Base-by-base conservation (phyloP, 257 asterid genomes). In the Solanum pinnatisectum region DNA sequence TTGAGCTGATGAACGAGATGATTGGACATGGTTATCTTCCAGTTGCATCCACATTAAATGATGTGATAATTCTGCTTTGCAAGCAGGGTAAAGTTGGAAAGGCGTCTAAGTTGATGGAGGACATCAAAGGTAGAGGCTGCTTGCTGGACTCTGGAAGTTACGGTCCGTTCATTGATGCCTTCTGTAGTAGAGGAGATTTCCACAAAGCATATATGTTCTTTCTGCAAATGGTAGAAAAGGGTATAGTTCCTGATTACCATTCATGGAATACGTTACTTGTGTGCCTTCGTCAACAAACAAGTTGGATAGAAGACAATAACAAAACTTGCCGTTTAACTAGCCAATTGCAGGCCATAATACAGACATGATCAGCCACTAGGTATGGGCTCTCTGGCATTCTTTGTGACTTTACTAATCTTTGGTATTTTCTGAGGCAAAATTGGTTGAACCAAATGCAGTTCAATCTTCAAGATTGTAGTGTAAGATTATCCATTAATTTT, bases 101-200 rank as follows among this genome's bases (percentile, higher is more conserved):
- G 52, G 99, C 98, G 2, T 10, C 86, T 74, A 93, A 92, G 91
- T 89, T 97, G 30, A 56, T 95, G 94, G 98, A 95, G 89, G 98
- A 97, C 59, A 81, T 96, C 91, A 89, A 83, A 88, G 88, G 82
- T 78, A 92, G 96, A 88, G 93, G 95, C 10, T 91, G 92, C 59
- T 88, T 84, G 40, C 91, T 91, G 40, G 94, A 96, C 89, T 88
- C 87, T 77, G 95, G 90, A 88, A 97, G 95, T 89, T 97, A 93
- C 56, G 86, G 91, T 32, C 74, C 89, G 32, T 40, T 95, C 40
- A 88, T 95, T 65, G 67, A 86, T 37, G 92, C 89, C 30, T 85
- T 91, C 7, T 91, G 96, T 88, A 74, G 68, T 42, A 76, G 89
- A 79, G 93, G 93, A 85, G 93, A 93, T n/a, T 86, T 91, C 76